Base-by-base conservation (phyloP, 495 filamentous ascomycete genomes). In the Aspergillus homomorphus region DNA sequence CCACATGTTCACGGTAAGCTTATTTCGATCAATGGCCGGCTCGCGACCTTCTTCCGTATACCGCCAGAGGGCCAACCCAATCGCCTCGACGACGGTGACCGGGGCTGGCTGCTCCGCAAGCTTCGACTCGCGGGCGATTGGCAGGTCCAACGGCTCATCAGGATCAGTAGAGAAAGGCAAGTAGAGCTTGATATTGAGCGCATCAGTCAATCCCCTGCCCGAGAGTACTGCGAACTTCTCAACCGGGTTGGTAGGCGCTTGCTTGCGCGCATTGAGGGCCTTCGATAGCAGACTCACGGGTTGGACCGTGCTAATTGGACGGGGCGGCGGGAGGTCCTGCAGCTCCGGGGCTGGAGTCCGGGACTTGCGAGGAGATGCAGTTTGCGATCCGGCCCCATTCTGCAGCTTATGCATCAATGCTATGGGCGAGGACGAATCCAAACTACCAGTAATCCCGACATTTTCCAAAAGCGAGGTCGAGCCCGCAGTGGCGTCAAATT, bases 1-100 rank as follows among this genome's bases (percentile, higher is more conserved):
- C 93, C 94, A 99, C 66, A 86, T 84, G 64, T 98, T 98, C 50
- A 96, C 88, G 56, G 91, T 93, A 28, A 88, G 72, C 65, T 91
- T 89, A 26, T 84, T 80, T 18, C 77, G 75, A 2, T 84, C 79
- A 14, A 98, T 78, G 2, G 82, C 54, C 15, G 94, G 95, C 59
- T 89, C 82, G 22, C 86, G 77, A 33, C 86, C 84, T 64, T 97
- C 92, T 57, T 96, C 88, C 49, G 84, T 80, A 66, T 96, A 98
- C 61, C 88, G 80, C 86, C 89, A 98, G 2, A 98, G 75, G 44
- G 87, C 87, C 52, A 96, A 78, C 3, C 94, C 94, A 66, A 98
- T 97, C 0, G 93, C 83, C 63, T 98, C 95, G 14, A 87, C 84
- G 9, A 98, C 92, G 2, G 88, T 92, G 16, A 93, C 89, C 7